Evolutionary conservation across 208 protist genomes (phyloP).

Genomic region (Leishmania tarentolae): DNA sequence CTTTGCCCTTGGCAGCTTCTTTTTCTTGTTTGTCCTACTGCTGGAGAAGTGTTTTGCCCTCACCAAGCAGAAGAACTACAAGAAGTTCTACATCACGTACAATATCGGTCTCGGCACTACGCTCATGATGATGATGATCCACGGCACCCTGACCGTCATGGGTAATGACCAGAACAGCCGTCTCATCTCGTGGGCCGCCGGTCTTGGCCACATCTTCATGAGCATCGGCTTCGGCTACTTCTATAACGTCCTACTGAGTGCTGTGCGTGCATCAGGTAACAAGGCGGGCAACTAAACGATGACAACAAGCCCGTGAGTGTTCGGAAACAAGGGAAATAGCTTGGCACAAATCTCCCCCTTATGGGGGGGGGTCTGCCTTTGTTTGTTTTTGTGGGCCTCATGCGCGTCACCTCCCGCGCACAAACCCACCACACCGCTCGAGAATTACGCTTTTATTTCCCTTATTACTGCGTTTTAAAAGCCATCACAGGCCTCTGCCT

Average conservation of each 20-base stretch:
- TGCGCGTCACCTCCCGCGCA: background rate
- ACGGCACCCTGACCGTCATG: conserved; percentile 56
- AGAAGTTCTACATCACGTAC: conserved; percentile 70
- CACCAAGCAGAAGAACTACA: conserved; percentile 50
- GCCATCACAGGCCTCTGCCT: background rate
- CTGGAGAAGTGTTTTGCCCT: conserved; percentile 62
- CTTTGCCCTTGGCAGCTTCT: conserved; percentile 64
- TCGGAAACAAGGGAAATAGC: background rate
- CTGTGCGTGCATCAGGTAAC: conserved; percentile 24
- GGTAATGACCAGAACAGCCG: conserved; percentile 44
- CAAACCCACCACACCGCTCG: background rate
- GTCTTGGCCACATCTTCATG: conserved; percentile 50
- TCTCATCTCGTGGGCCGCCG: conserved; percentile 43
- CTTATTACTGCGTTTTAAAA: background rate
- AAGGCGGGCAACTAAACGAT: conserved; percentile 24
- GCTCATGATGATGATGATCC: conserved; percentile 53
- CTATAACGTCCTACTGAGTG: conserved; percentile 44
- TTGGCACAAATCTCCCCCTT: background rate
- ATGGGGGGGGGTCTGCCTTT: background rate
- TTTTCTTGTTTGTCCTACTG: conserved; percentile 55
- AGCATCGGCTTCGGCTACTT: conserved; percentile 57
- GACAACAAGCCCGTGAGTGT: conserved; percentile 1
- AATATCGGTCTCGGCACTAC: conserved; percentile 63
- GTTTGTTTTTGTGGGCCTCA: background rate
- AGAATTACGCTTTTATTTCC: background rate